Percentiles rank a stretch among this genome's conserved stretches.
These are phyloP conservation scores for Gossypium anomalum DNA, from an alignment of 345 rosid genomes.

Conservation along the genomic window DNA sequence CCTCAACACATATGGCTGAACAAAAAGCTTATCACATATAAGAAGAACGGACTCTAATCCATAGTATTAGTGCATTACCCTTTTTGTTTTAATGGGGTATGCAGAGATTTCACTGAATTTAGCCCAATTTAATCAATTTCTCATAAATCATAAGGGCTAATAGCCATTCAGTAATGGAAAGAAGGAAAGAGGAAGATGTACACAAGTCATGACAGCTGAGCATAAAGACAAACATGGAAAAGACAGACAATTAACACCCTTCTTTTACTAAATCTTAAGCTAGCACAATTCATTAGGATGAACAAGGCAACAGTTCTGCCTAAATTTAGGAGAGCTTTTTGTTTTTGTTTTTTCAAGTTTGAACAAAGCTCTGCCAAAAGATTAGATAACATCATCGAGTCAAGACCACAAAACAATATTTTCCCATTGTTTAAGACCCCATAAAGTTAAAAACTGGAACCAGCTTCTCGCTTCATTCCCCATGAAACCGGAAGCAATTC, in stretches of 20 bases:
- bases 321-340: neutral
- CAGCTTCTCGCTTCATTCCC: neutral
- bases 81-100: neutral
- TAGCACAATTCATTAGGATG: neutral
- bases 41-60: neutral
- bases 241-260: neutral
- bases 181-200: neutral
- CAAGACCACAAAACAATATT: neutral
- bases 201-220: neutral
- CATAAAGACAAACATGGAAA: neutral
- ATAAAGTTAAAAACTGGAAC: neutral
- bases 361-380: neutral
- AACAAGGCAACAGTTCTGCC: slow-evolving; percentile 2
- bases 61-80: neutral
- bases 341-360: neutral
- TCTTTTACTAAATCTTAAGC: neutral
- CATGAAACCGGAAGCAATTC: slow-evolving; percentile 1
- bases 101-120: neutral
- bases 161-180: neutral
- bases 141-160: neutral
- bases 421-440: neutral
- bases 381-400: neutral
- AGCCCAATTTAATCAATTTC: neutral
- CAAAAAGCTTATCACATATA: neutral
- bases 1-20: neutral